A percentile compares a stretch with the other conserved stretches of the same genome.
Evolutionary conservation across 371 early-diverging fungal species (phyloP).

Genomic region (Mucor indicus): DNA sequence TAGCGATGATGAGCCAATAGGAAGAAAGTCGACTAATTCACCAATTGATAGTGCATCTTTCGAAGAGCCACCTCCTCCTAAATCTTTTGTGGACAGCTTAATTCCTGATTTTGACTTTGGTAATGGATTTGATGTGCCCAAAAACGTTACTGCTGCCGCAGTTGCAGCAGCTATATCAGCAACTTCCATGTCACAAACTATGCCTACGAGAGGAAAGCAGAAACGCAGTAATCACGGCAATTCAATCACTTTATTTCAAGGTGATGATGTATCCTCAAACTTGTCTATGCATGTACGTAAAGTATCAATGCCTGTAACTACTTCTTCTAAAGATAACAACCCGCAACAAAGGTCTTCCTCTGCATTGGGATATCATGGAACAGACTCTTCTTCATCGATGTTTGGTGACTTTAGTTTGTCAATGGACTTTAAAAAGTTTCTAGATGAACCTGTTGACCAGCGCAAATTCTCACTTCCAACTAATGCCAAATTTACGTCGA

Average conservation of each 20-base stretch:
- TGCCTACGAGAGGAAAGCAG: slow-evolving; percentile 5
- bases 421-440: slow-evolving; percentile 36
- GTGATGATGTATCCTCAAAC: slow-evolving; percentile 1
- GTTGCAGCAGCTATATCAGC: slow-evolving; percentile 15
- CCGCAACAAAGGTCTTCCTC: slow-evolving; percentile 1
- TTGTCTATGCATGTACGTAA: slow-evolving; percentile 16
- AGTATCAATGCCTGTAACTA: slow-evolving; percentile 13
- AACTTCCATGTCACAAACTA: slow-evolving; percentile 4
- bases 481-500: slow-evolving; percentile 2
- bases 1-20: slow-evolving; percentile 44
- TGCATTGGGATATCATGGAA: slow-evolving; percentile 7
- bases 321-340: background rate
- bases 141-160: slow-evolving; percentile 16
- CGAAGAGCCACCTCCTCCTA: background rate
- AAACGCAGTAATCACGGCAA: slow-evolving; percentile 5
- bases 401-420: slow-evolving; percentile 45
- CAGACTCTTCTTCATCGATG: slow-evolving; percentile 21
- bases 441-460: slow-evolving; percentile 24
- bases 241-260: slow-evolving; percentile 11
- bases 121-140: slow-evolving; percentile 44
- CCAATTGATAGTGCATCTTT: background rate
- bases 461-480: slow-evolving; percentile 34
- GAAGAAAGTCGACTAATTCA: slow-evolving; percentile 14
- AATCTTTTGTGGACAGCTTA: slow-evolving; percentile 20
- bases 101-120: slow-evolving; percentile 51